Evolutionary conservation across 768 basidiomycete species (phyloP).

Genomic region (Asterophora lycoperdoides): DNA sequence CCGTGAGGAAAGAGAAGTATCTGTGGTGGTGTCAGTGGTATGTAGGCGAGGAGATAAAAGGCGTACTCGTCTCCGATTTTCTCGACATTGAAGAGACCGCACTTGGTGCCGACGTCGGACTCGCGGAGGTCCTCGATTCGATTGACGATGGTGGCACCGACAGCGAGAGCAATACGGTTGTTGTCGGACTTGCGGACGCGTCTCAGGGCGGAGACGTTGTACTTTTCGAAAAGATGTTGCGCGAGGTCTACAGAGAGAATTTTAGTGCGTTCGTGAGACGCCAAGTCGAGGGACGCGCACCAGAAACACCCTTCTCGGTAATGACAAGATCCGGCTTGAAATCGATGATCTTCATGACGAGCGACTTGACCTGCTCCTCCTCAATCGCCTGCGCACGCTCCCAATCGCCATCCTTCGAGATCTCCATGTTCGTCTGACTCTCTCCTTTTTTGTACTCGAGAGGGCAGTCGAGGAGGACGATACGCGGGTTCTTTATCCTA

Average conservation of each 20-base stretch:
- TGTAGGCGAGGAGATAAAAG: background rate
- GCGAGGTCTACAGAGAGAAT: conserved; percentile 64
- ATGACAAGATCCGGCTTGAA: conserved; percentile 94
- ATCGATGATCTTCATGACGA: conserved; percentile 82
- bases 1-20: conserved; percentile 96
- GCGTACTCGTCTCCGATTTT: conserved; percentile 93
- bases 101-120: conserved; percentile 85
- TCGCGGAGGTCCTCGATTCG: conserved; percentile 93
- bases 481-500: conserved; percentile 83
- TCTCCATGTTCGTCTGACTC: conserved; percentile 97
- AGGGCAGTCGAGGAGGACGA: conserved; percentile 89
- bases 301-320: conserved; percentile 97
- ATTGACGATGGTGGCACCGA: conserved; percentile 96
- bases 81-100: conserved; percentile 95
- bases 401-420: conserved; percentile 93
- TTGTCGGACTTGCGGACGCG: conserved; percentile 99
- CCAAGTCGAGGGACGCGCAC: conserved; percentile 39
- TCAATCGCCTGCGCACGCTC: conserved; percentile 88
- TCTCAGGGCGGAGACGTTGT: conserved; percentile 88
- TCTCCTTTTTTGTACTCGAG: conserved; percentile 99
- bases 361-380: conserved; percentile 90
- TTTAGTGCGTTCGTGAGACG: background rate
- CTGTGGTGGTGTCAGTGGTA: conserved; percentile 22
- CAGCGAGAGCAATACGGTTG: conserved; percentile 94
- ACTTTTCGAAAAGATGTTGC: conserved; percentile 83